Evolutionary conservation across 1,139 yeast genomes (phyloP), one percentile per base, ranked within the genome.

Genomic region (Geotrichum australiense): DNA sequence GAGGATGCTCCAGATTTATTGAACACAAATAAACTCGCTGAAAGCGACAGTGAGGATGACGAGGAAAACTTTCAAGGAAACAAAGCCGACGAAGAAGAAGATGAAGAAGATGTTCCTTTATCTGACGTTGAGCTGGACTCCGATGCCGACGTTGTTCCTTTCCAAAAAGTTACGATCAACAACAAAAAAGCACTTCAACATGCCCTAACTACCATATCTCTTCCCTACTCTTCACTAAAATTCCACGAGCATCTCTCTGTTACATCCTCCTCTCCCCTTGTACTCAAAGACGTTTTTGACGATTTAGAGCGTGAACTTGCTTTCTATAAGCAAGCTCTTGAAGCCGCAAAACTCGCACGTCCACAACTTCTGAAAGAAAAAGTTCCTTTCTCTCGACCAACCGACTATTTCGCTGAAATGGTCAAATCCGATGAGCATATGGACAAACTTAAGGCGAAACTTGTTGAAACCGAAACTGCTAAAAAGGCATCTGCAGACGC

Each of bases 331-430:
- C 98, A 93, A 68, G 94, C 94, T 12, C 73, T 91, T 48, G 82
- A 77, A 41, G 95, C 97, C 5, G 94, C 82, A 26, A 66, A 73
- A 46, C 74, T 73, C 55, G 96, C 86, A 27, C 80, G 91, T 58
- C 66, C 72, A 39, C 73, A 74, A 38, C 70, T 89, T 39, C 57
- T 69, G 39, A 76, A 76, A 60, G 71, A 80, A 53, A 80, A 80
- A 58, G 78, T 87, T 19, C 91, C 96, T 46, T 91, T 91, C 62
- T 73, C 94, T 29, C 78, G 99, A 63, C 99, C 99, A 22, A 68
- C 77, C 56, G 99, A 91, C 62, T 91, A 85, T 63, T 91, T 91
- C 66, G 99, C 99, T 8, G 99, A 91, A 65, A 91, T 91, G 99
- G 85, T 87, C 50, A 91, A 91, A 69, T 81, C 89, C 47, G 99